phyloP scores from a whole-genome alignment of 2,329 filamentous ascomycete genomes.

The Claviceps sp. region DNA sequence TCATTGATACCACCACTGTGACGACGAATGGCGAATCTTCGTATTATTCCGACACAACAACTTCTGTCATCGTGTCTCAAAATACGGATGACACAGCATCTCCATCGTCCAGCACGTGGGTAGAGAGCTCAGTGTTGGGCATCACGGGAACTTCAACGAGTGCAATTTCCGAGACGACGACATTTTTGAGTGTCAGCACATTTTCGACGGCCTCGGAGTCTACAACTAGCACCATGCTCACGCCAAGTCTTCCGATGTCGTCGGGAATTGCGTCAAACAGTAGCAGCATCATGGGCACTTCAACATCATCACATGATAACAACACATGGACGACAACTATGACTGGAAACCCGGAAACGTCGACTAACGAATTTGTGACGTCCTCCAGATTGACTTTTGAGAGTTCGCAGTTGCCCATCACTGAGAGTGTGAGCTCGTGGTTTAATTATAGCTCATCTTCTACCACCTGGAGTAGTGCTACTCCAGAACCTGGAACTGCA shows the following conservation, averaged over 20 bases:
- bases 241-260: not conserved
- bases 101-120: not conserved
- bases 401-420: constrained; percentile 2
- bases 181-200: not conserved
- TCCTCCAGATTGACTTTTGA: constrained; percentile 1
- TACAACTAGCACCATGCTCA: not conserved
- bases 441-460: not conserved
- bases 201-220: not conserved
- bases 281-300: not conserved
- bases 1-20: not conserved
- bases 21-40: not conserved
- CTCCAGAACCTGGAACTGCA: not conserved
- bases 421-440: not conserved
- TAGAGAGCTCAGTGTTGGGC: constrained; percentile 5
- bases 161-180: not conserved
- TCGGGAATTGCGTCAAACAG: not conserved
- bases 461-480: not conserved
- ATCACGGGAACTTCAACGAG: constrained; percentile 1
- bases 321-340: not conserved
- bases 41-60: not conserved
- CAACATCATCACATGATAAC: not conserved
- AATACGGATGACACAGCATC: not conserved
- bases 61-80: not conserved
- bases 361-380: not conserved
- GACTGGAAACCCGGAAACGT: not conserved